phyloP scores from a whole-genome alignment of 2,329 filamentous ascomycete genomes.

The Albophoma yamanashiensis region DNA sequence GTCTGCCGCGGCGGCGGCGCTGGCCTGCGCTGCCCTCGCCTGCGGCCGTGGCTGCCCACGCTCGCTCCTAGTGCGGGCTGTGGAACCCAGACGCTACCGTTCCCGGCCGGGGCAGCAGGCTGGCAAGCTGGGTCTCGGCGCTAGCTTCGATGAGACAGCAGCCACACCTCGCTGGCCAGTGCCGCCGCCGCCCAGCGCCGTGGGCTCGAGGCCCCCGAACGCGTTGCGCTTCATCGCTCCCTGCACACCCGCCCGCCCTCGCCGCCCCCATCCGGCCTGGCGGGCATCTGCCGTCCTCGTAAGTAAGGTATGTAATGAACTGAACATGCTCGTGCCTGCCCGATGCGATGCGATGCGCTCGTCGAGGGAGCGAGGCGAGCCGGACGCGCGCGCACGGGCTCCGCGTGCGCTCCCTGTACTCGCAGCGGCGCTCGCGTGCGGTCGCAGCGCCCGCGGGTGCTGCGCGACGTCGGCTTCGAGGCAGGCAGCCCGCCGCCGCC shows the following conservation, averaged over 20 bases:
- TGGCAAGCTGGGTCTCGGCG: not conserved
- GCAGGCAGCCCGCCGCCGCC: too few relatives aligned
- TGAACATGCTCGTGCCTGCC: not conserved
- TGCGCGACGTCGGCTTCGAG: not conserved
- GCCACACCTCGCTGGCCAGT: conserved; percentile 12
- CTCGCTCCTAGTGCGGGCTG: conserved; percentile 1
- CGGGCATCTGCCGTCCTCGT: too few relatives aligned
- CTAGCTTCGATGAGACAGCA: conserved; percentile 6
- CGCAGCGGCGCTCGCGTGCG: not conserved
- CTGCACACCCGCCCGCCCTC: not conserved
- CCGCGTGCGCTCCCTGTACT: not conserved
- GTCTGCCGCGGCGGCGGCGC: not conserved
- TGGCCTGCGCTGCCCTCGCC: not conserved
- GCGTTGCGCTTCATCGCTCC: not conserved
- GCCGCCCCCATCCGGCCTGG: not conserved
- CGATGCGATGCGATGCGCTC: not conserved
- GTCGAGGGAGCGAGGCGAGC: not conserved
- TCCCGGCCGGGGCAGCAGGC: conserved; percentile 1
- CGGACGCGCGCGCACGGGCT: not conserved
- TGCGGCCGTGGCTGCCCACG: not conserved
- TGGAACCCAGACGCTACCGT: conserved; percentile 2
- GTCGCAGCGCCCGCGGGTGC: not conserved
- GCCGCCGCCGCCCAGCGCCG: not conserved
- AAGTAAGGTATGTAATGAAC: too few relatives aligned
- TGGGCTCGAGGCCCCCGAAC: not conserved